phyloP scores from a whole-genome alignment of 192 early-diverging fungal species.

The Coemansia sp. region DNA sequence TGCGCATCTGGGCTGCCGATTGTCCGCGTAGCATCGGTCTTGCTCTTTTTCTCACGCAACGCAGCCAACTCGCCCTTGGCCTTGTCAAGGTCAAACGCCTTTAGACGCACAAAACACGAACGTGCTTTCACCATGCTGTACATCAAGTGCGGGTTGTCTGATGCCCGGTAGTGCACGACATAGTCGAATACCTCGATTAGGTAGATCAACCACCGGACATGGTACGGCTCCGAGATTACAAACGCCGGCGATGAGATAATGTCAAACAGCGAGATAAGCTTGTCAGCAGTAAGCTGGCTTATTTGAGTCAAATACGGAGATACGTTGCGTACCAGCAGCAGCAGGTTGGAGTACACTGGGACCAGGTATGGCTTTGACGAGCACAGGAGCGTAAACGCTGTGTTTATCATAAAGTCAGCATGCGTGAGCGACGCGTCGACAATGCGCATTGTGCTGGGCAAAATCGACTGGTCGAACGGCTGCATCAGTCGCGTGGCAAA shows the following conservation, averaged over 20 bases:
- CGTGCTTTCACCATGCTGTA: slow-evolving; percentile 79
- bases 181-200: slow-evolving; percentile 81
- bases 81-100: slow-evolving; percentile 64
- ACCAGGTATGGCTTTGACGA: slow-evolving; percentile 66
- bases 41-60: slow-evolving; percentile 57
- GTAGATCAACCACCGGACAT: slow-evolving; percentile 73
- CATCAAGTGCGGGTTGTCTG: slow-evolving; percentile 76
- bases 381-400: slow-evolving; percentile 72
- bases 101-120: slow-evolving; percentile 66
- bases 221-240: slow-evolving; percentile 73
- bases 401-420: slow-evolving; percentile 83
- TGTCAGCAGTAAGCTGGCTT: slow-evolving; percentile 67
- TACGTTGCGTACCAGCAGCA: slow-evolving; percentile 79
- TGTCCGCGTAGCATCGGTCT: slow-evolving; percentile 27
- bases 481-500: slow-evolving; percentile 54
- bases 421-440: slow-evolving; percentile 63
- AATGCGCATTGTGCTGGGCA: slow-evolving; percentile 60
- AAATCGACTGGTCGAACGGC: slow-evolving; percentile 55
- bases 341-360: slow-evolving; percentile 72
- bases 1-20: slow-evolving; percentile 23
- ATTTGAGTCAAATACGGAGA: slow-evolving; percentile 78
- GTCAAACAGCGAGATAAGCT: slow-evolving; percentile 72
- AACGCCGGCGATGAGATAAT: slow-evolving; percentile 77
- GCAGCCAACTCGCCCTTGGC: slow-evolving; percentile 60
- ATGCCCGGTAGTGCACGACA: slow-evolving; percentile 80